Evolutionary conservation across 2,329 filamentous ascomycete species (phyloP), one percentile per base, ranked within the genome.

Genomic region (Leptoxyphium fumago): DNA sequence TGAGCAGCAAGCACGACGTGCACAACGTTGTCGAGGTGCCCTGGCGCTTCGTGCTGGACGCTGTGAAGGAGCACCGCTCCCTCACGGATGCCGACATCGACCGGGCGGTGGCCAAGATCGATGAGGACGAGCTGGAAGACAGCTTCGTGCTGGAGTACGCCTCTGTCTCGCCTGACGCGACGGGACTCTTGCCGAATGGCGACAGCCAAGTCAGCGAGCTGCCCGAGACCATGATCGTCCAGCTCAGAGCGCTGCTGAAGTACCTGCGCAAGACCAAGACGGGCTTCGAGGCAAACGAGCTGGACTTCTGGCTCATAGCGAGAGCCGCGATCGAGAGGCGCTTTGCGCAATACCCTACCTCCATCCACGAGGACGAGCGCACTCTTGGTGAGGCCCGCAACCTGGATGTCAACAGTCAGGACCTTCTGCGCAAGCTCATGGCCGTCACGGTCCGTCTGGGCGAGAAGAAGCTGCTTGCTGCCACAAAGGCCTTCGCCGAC

Each of bases 1-100:
- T 87, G n/a, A 89, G 85, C 0, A 65, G 75, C 26, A 80, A 80
- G 50, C 88, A 94, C 54, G 67, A 77, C 9, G 71, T 79, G 36
- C 86, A 87, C 60, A 86, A 94, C 52, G 84, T 94, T 1, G 81
- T 84, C 1, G 88, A 95, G 59, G 64, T 94, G 32, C 32, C 32
- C 3, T 36, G 32, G 32, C 32, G 32, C 32, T 36, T 36, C 15
- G 32, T 36, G 32, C 32, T 13, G 13, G 32, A 36, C 13, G 32
- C 32, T 13, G 32, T 9, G 4, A 36, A 36, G 32, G 32, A 13
- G 32, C 32, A 36, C 9, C 32, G 15, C 9, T 13, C 13, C 11
- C 32, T 36, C 11, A 13, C 32, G 13, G 32, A 36, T 15, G 32
- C 11, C 13, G 32, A 36, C 32, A 3, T 36, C 13, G 13, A 36